Evolutionary conservation across 129 eudicot species (phyloP), one percentile per base, ranked within the genome.

Genomic region (Tagetes erecta): DNA sequence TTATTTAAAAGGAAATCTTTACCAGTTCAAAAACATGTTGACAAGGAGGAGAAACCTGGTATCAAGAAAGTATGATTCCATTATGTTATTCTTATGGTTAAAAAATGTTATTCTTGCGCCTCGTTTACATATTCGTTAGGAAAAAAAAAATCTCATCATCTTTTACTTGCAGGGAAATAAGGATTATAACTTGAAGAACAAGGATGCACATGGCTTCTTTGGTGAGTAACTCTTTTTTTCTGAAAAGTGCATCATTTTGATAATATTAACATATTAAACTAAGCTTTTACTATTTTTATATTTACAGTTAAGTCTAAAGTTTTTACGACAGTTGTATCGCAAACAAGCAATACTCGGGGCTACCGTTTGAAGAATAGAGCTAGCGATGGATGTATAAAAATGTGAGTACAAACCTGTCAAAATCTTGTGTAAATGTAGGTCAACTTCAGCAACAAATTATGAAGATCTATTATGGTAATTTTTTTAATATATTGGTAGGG

Each of bases 1-100:
- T 84, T 77, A 11, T 84, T 77, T 78, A 36, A 73, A 73, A 88
- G 98, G 92, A 88, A 77, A 67, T 90, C 98, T 34, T 71, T 90
- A 11, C 98, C 98, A 5, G 84, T 80, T 57, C 33, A 78, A 73
- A 88, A 74, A 81, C 73, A 75, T 50, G 88, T 42, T 79, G 85
- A 75, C 75, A 64, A 40, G 69, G 49, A 1, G 6, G 50, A 64
- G 33, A 64, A 39, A 64, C n/a, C 34, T 40, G 70, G 40, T 40
- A 64, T n/a, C 70, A 64, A 64, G 70, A 64, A 64, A 64, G 70
- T 64, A 64, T 40, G 70, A 40, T 39, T 39, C 10, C 3, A 4
- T 64, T 40, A 9, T 64, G 5, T 40, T 64, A 14, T 64, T 7
- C 7, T 8, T 38, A 20, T 20, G 27, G 27, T 20, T 20, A 20